Percentiles rank a stretch among this genome's conserved stretches.
These are phyloP conservation scores for Aspergillus bombycis DNA, from an alignment of 2,329 filamentous ascomycete species.

Conservation along the genomic window DNA sequence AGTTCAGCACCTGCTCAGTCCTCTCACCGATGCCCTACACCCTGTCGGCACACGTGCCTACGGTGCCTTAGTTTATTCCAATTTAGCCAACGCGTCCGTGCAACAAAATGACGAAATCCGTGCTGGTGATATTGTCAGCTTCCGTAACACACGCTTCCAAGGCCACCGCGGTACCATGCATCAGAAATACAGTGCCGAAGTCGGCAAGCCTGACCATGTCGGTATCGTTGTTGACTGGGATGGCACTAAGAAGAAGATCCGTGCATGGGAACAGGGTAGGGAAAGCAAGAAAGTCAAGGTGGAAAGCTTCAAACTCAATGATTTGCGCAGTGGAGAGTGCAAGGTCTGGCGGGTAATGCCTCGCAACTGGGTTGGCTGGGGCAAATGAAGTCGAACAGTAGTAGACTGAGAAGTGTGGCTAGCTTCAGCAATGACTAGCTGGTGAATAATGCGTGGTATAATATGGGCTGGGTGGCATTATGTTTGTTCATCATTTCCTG, in stretches of 20 bases:
- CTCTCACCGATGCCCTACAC: slow-evolving; percentile 71
- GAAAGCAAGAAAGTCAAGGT: slow-evolving; percentile 92
- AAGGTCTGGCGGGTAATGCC: slow-evolving; percentile 97
- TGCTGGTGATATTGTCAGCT: slow-evolving; percentile 85
- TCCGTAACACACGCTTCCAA: slow-evolving; percentile 92
- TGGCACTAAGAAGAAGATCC: slow-evolving; percentile 95
- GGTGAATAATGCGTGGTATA: slow-evolving; percentile 7
- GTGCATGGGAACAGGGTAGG: slow-evolving; percentile 91
- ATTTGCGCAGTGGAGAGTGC: slow-evolving; percentile 89
- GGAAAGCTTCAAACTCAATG: slow-evolving; percentile 92
- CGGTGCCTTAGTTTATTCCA: slow-evolving; percentile 90
- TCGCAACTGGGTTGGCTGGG: slow-evolving; percentile 90
- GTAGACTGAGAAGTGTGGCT: not conserved
- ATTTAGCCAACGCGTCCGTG: slow-evolving; percentile 90
- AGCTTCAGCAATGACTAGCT: slow-evolving; percentile 11
- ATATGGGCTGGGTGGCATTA: slow-evolving; percentile 9
- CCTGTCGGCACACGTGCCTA: slow-evolving; percentile 89
- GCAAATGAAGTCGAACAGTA: slow-evolving; percentile 33
- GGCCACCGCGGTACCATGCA: slow-evolving; percentile 96
- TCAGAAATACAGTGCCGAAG: slow-evolving; percentile 85
- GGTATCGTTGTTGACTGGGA: slow-evolving; percentile 95
- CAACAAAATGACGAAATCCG: slow-evolving; percentile 92
- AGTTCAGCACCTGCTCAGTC: slow-evolving; percentile 75
- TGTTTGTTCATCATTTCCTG: slow-evolving; percentile 2
- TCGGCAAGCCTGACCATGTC: slow-evolving; percentile 87